Evolutionary conservation across 2,329 filamentous ascomycete genomes (phyloP).

Genomic region (Chrysosporium keratinophilum): DNA sequence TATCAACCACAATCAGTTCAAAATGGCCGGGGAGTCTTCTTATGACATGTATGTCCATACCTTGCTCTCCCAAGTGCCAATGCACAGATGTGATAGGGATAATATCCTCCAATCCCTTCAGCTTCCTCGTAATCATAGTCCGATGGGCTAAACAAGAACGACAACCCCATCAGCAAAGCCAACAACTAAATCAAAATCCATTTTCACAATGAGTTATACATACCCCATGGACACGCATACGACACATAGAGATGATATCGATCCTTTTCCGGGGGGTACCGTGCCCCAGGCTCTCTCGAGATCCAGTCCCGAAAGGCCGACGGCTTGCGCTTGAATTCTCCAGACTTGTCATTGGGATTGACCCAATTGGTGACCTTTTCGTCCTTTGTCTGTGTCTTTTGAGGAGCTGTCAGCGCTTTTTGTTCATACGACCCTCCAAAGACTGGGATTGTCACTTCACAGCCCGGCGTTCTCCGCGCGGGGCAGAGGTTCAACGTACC

Average conservation of each 20-base stretch:
- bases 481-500: background rate
- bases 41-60: slow-evolving; percentile 37
- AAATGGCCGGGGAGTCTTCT: background rate
- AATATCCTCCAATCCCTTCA: slow-evolving; percentile 85
- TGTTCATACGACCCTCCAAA: background rate
- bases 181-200: background rate
- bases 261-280: slow-evolving; percentile 75
- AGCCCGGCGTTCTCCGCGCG: background rate
- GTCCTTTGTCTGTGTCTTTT: slow-evolving; percentile 24
- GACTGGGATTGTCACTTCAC: background rate
- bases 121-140: slow-evolving; percentile 71
- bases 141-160: slow-evolving; percentile 54
- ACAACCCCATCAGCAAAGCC: background rate
- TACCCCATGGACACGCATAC: slow-evolving; percentile 85
- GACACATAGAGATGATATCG: slow-evolving; percentile 92
- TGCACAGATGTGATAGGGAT: slow-evolving; percentile 75
- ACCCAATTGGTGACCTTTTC: slow-evolving; percentile 70
- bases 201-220: slow-evolving; percentile 14
- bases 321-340: slow-evolving; percentile 84
- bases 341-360: slow-evolving; percentile 60
- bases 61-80: slow-evolving; percentile 70
- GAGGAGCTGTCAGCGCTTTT: background rate
- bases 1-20: slow-evolving; percentile 13
- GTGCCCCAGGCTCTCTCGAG: slow-evolving; percentile 57
- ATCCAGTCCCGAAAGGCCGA: slow-evolving; percentile 76